Evolutionary conservation across 1,139 yeast genomes (phyloP), one percentile per base, ranked within the genome.

Genomic region (Saccharomyces hybrid): DNA sequence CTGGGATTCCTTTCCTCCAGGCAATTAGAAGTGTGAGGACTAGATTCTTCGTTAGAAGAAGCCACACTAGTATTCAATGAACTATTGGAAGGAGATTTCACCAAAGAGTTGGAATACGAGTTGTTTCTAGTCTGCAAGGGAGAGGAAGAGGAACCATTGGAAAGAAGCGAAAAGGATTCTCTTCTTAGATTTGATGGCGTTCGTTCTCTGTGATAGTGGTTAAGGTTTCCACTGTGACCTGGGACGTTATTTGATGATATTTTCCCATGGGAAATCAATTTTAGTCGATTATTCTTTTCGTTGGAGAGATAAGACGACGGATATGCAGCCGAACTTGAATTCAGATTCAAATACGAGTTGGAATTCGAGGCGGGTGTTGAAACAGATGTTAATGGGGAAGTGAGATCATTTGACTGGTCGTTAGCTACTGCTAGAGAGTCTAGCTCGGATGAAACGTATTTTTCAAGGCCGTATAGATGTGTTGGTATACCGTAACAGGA

Each of bases 401-500:
- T 32, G n/a, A 47, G 25, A 47, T 50, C 41, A 28, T 28, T 41
- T 13, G 48, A 41, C 27, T 26, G 38, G 25, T 47, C 26, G 14
- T 50, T 54, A 16, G 52, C 48, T 3, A 59, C 51, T 4, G 64
- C 60, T 23, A 62, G 44, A 13, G 63, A 64, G 51, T 67, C 70
- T 46, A 67, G 54, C 48, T 61, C 67, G 16, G 63, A 56, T 7
- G 62, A 56, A 26, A 67, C 68, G 53, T 64, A 67, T 49, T 65
- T 61, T 55, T 67, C 70, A 28, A 66, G 54, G 23, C 68, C 66
- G 53, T 63, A 66, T 9, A 67, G 52, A 48, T 67, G 70, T 2
- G 68, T 58, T n/a, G 70, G 70, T 31, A 67, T 67, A 8, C 62
- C 64, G n/a, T 54, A 54, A 25, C 56, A 56, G n/a, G 63, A 60